These are phyloP conservation scores for Backusella sp. DNA, from an alignment of 192 early-diverging fungal genomes.

Conservation along the genomic window DNA sequence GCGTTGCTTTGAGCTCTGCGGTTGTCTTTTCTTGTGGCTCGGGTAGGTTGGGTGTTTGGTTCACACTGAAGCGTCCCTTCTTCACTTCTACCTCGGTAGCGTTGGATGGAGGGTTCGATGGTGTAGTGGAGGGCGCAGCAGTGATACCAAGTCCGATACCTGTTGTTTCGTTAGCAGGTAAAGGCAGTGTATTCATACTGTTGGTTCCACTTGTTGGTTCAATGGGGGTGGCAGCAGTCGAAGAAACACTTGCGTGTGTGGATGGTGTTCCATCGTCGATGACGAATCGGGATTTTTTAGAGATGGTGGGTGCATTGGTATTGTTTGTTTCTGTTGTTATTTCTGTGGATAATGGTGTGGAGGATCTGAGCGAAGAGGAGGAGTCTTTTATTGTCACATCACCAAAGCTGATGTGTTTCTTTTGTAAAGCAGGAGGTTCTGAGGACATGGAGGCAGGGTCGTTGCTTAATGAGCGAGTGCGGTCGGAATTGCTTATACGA, in stretches of 20 bases:
- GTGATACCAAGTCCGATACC: slow-evolving; percentile 1
- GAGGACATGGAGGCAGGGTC: neutral
- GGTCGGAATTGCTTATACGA: neutral
- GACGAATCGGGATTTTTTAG: slow-evolving; percentile 18
- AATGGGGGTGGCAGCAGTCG: neutral
- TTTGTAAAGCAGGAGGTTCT: neutral
- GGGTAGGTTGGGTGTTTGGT: slow-evolving; percentile 1
- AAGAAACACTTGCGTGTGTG: neutral
- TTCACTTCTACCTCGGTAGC: slow-evolving; percentile 5
- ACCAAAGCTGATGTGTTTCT: slow-evolving; percentile 15
- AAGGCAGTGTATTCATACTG: neutral
- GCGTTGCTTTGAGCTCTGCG: neutral
- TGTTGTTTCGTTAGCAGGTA: neutral
- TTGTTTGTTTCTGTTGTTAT: neutral
- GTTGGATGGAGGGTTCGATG: neutral
- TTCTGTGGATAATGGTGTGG: neutral
- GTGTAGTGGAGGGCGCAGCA: neutral
- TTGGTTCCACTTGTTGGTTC: neutral
- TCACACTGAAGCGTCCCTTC: slow-evolving; percentile 76
- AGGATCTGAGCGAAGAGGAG: neutral
- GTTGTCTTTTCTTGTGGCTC: neutral
- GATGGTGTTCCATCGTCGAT: neutral
- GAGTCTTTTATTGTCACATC: slow-evolving; percentile 14
- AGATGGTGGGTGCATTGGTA: neutral
- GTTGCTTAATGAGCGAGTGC: neutral